Conservation (phyloP, 345 rosid genomes). For the Salix brachista region DNA sequence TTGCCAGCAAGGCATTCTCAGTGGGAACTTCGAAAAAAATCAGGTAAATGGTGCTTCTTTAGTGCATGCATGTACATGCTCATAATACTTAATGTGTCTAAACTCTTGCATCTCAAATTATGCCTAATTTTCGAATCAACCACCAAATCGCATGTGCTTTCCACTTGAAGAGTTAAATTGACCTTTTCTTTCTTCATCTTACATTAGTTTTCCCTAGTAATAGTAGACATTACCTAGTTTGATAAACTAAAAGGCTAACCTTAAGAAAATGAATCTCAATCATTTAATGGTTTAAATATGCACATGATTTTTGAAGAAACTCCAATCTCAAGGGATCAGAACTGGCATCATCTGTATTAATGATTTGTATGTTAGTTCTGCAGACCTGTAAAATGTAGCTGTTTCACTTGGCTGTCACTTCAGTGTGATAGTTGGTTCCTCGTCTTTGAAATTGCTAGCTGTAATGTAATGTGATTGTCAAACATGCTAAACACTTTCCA, state of each 20-base stretch:
- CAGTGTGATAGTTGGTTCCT: not conserved
- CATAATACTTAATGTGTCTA: not conserved
- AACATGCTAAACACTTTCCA: not conserved
- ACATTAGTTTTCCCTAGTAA: not conserved
- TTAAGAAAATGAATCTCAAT: no score
- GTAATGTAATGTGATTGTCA: no score
- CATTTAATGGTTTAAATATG: no score
- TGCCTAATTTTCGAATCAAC: not conserved
- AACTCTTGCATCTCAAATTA: not conserved
- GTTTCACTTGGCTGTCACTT: not conserved
- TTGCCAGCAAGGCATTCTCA: slow-evolving; percentile 56
- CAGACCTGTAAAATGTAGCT: not conserved
- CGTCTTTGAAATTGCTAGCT: no score
- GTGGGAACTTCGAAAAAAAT: slow-evolving; percentile 56
- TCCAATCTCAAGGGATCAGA: not conserved
- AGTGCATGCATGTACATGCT: not conserved
- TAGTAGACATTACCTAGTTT: not conserved
- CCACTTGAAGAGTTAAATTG: not conserved
- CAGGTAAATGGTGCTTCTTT: slow-evolving; percentile 36
- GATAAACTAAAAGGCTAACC: no score
- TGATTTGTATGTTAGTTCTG: not conserved
- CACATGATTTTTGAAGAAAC: no score
- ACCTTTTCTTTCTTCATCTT: not conserved
- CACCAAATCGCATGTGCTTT: not conserved
- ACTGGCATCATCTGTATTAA: not conserved